Evolutionary conservation across 2,329 filamentous ascomycete species (phyloP).

Genomic region (Dendryphion nanum): DNA sequence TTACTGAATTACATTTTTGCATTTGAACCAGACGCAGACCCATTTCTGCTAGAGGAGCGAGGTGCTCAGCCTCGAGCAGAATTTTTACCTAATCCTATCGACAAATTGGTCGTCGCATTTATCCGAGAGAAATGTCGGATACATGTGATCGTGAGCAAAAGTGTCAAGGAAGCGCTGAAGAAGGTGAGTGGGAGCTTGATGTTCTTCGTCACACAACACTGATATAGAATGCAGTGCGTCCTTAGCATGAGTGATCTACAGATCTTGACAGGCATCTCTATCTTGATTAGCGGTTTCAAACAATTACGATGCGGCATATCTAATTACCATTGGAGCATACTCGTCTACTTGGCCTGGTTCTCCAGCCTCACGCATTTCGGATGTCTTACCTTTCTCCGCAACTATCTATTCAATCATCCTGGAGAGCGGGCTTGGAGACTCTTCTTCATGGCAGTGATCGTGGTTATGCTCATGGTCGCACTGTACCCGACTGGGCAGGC

Average conservation of each 20-base stretch:
- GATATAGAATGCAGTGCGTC: conserved; percentile 6
- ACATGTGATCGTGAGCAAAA: too few relatives aligned
- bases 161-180: not conserved
- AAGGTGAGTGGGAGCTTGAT: not conserved
- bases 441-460: not conserved
- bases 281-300: conserved; percentile 14
- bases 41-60: not conserved
- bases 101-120: too few relatives aligned
- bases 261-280: conserved; percentile 12
- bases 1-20: conserved; percentile 1
- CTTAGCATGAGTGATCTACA: conserved; percentile 15
- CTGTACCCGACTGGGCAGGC: conserved; percentile 1
- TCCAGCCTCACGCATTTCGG: conserved; percentile 11
- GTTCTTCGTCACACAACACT: not conserved
- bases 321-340: conserved; percentile 14
- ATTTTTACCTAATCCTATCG: too few relatives aligned
- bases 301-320: conserved; percentile 13
- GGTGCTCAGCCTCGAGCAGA: too few relatives aligned
- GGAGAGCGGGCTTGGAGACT: not conserved
- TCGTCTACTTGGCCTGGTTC: conserved; percentile 15
- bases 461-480: not conserved
- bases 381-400: conserved; percentile 11
- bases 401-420: conserved; percentile 2
- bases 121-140: too few relatives aligned
- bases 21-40: not conserved